Evolutionary conservation across 78 protist species (phyloP), one percentile per base, ranked within the genome.

Genomic region (Dictyostelium citrinum): DNA sequence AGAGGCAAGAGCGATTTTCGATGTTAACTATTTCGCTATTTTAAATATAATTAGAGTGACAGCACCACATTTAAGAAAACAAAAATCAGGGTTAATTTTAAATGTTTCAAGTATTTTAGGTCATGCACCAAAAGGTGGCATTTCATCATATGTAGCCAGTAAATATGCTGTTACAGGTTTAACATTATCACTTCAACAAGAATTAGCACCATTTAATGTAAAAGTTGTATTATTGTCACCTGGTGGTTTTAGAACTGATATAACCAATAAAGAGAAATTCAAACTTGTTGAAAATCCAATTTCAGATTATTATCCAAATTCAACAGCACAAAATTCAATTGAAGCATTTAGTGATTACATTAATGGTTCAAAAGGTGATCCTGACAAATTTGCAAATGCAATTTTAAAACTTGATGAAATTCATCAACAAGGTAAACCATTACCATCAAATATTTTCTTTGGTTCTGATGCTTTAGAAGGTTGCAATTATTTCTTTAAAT

Each of bases 101-200:
- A 85, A 85, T 37, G 43, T 85, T 24, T 85, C 91, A 14, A 75
- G 83, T 4, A 39, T 75, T 60, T 10, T 27, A n/a, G 90, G 81
- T 0, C 41, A 55, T 55, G 0, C 33, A 5, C 75, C 75, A 31
- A 27, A 29, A 10, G 72, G 58, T 68, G 55, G 91, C 17, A 7
- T 72, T 3, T 51, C 37, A 33, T 45, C 74, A 5, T 55, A 55
- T 20, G 27, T 20, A 2, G 64, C n/a, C 20, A 55, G 64, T 55
- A 55, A 55, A 55, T 55, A 55, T 55, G 64, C 64, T 5, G 64
- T 55, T 20, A 55, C 64, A 16, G 64, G 64, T 12, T 20, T 55
- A 55, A 20, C 64, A 20, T 55, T 55, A 55, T 55, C 64, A 55
- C 64, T 55, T 20, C 9, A 20, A 20, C 64, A 55, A 55, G 79